Percentiles rank a stretch among this genome's conserved stretches.
These are phyloP conservation scores for Candida verbasci DNA, from an alignment of 805 yeast genomes.

Conservation along the genomic window DNA sequence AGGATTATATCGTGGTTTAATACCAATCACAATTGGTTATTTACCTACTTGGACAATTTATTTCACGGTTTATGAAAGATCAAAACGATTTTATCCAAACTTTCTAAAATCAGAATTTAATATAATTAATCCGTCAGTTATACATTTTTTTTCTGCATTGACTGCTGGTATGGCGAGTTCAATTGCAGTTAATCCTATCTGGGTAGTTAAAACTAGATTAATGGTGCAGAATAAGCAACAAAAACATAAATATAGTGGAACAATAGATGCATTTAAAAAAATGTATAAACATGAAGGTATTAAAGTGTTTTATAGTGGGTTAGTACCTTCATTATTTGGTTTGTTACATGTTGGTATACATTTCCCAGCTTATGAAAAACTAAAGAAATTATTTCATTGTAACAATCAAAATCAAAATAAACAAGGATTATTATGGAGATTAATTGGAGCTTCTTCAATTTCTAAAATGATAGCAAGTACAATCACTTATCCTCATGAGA, in stretches of 20 bases:
- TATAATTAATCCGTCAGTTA: slow-evolving; percentile 20
- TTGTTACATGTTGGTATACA: slow-evolving; percentile 92
- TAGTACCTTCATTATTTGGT: slow-evolving; percentile 87
- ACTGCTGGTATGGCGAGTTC: slow-evolving; percentile 89
- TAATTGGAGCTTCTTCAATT: slow-evolving; percentile 60
- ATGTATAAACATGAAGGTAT: slow-evolving; percentile 82
- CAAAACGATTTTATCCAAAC: slow-evolving; percentile 53
- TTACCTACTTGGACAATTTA: slow-evolving; percentile 98
- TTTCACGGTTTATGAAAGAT: slow-evolving; percentile 81
- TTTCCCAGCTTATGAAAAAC: slow-evolving; percentile 86
- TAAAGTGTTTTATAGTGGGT: slow-evolving; percentile 79
- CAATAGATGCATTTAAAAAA: slow-evolving; percentile 75
- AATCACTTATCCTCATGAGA: slow-evolving; percentile 93
- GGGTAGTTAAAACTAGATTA: slow-evolving; percentile 95
- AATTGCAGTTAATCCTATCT: slow-evolving; percentile 84
- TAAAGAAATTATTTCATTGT: slow-evolving; percentile 51
- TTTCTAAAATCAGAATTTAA: slow-evolving; percentile 26
- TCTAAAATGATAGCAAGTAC: slow-evolving; percentile 88
- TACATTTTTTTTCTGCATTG: slow-evolving; percentile 61
- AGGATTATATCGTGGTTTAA: slow-evolving; percentile 86
- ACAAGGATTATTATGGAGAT: slow-evolving; percentile 21
- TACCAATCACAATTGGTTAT: slow-evolving; percentile 91
- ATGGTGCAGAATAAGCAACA: slow-evolving; percentile 70
- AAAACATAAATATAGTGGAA: slow-evolving; percentile 58
- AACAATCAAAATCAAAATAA: slow-evolving; percentile 8